Conservation (phyloP, 2,329 filamentous ascomycete genomes). For the Sclerotinia borealis region DNA sequence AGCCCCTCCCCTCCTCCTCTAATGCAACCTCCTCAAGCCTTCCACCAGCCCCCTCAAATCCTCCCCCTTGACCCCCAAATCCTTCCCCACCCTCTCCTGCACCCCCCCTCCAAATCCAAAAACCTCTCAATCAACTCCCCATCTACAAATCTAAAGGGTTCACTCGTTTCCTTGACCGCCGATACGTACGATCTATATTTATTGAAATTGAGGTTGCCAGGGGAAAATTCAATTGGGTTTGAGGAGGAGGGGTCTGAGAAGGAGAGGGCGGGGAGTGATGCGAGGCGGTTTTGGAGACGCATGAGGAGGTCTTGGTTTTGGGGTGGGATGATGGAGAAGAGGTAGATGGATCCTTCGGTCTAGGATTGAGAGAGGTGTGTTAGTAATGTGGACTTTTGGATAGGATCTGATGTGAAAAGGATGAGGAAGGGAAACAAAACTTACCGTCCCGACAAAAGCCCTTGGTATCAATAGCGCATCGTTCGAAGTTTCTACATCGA, state of each 20-base stretch:
- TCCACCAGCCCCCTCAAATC: conserved; percentile 57
- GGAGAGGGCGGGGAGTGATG: conserved; percentile 33
- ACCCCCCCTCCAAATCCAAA: conserved; percentile 58
- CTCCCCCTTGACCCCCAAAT: conserved; percentile 54
- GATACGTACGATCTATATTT: conserved; percentile 79
- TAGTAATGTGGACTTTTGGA: too few species aligned
- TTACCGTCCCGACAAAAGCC: conserved; percentile 84
- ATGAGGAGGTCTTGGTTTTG: conserved; percentile 73
- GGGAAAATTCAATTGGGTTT: conserved; percentile 49
- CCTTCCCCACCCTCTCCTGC: conserved; percentile 49
- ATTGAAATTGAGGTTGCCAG: conserved; percentile 71
- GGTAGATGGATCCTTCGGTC: conserved; percentile 87
- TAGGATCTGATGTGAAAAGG: background rate
- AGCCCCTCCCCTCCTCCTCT: conserved; percentile 14
- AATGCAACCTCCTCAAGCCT: conserved; percentile 58
- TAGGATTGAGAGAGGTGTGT: conserved; percentile 35
- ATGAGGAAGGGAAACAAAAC: conserved; percentile 30
- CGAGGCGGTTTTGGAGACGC: conserved; percentile 68
- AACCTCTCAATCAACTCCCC: conserved; percentile 87
- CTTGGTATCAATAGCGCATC: conserved; percentile 68
- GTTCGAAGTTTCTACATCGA: conserved; percentile 59
- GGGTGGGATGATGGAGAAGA: conserved; percentile 74
- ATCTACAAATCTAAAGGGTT: conserved; percentile 83
- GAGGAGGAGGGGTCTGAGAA: background rate
- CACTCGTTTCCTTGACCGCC: conserved; percentile 61